Evolutionary conservation across 192 early-diverging fungal genomes (phyloP), one percentile per base, ranked within the genome.

Genomic region (Backusella psychrophila): DNA sequence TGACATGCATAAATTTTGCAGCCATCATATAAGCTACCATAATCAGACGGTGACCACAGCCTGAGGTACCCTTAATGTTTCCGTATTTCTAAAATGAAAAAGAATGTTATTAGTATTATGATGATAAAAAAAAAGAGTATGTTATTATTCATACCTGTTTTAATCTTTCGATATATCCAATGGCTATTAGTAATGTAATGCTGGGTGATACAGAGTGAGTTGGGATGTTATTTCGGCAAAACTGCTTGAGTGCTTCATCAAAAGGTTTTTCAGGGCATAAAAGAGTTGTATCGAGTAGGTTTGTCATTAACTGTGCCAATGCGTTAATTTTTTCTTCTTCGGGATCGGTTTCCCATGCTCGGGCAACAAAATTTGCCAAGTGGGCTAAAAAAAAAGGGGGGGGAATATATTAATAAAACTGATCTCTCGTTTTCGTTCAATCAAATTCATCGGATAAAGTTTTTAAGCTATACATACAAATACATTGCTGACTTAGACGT

Each of bases 1-100:
- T 78, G n/a, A 73, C 74, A 63, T 82, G 81, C 38, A 82, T 74
- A 56, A 75, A 82, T 41, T 87, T 87, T 19, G 84, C 79, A 6
- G 84, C 85, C 66, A 87, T 81, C 71, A 85, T 85, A 56, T 85
- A 87, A 1, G 86, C 86, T 4, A 85, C 85, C 26, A 87, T 74
- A 23, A 87, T 86, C 12, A 87, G 70, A 0, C 86, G 77, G 8
- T 82, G 84, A 15, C 83, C 84, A 71, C 82, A 85, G 31, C 86
- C 86, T 14, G 77, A 65, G 33, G 85, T 82, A 2, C 86, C 84
- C 46, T 82, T 83, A 6, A 81, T 80, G 19, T 79, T 81, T 14
- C 77, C 73, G 59, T 85, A 84, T 79, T 82, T 85, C 84, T 85
- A 81, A 23, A 74, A 42, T 52, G 38, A 44, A 73, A 49, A 63